Conservation (phyloP, 768 basidiomycete species). For the Lentinula edodes region DNA sequence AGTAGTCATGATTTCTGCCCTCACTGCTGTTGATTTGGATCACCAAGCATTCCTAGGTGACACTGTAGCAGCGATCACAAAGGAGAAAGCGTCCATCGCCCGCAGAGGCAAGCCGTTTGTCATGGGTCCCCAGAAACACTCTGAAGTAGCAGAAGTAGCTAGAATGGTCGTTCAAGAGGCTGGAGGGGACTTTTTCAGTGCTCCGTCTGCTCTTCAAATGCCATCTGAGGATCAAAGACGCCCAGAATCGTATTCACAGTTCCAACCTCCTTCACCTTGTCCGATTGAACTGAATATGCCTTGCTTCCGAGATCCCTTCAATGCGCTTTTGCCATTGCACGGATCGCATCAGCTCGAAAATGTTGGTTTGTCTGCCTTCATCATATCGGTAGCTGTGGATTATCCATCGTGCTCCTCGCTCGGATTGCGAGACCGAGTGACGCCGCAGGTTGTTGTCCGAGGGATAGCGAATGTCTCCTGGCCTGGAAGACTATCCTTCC, state of each 20-base stretch:
- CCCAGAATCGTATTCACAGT: neutral
- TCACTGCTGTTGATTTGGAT: conserved; percentile 88
- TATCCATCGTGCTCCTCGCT: conserved; percentile 25
- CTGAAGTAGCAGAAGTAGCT: conserved; percentile 41
- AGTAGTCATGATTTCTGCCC: conserved; percentile 66
- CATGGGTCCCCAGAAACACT: conserved; percentile 56
- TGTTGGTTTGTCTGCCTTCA: conserved; percentile 59
- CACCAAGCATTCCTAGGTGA: conserved; percentile 87
- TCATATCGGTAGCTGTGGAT: conserved; percentile 52
- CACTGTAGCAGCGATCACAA: conserved; percentile 67
- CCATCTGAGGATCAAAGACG: neutral
- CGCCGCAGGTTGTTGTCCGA: conserved; percentile 36
- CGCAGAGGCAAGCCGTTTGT: conserved; percentile 57
- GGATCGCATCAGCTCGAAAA: conserved; percentile 87
- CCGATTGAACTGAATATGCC: conserved; percentile 38
- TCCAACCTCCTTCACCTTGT: conserved; percentile 32
- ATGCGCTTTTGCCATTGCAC: conserved; percentile 55
- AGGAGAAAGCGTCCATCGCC: conserved; percentile 81
- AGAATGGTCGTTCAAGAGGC: conserved; percentile 33
- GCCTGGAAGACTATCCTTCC: conserved; percentile 83
- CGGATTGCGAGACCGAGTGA: conserved; percentile 32
- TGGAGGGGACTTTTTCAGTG: conserved; percentile 37
- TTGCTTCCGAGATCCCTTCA: conserved; percentile 39
- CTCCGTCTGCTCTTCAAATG: conserved; percentile 23
- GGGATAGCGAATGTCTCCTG: conserved; percentile 65